phyloP scores from a whole-genome alignment of 768 basidiomycete genomes.

The Agaricus blazei region DNA sequence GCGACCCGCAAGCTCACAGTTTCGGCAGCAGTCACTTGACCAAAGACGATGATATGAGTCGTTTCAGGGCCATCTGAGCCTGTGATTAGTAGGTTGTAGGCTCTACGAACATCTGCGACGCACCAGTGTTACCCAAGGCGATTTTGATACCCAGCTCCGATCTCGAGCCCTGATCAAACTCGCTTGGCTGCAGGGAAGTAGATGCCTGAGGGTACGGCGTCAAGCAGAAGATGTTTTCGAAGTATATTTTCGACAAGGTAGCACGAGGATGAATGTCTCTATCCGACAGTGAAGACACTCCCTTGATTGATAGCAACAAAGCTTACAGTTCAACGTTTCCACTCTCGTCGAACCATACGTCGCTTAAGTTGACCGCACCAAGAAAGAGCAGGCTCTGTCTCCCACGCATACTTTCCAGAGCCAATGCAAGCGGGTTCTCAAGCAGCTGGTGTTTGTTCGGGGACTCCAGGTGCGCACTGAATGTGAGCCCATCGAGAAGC shows the following conservation, averaged over 20 bases:
- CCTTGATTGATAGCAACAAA: background rate
- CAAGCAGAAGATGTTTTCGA: constrained; percentile 67
- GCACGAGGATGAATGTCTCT: constrained; percentile 69
- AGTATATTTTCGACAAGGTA: constrained; percentile 56
- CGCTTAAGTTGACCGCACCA: constrained; percentile 45
- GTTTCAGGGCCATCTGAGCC: constrained; percentile 61
- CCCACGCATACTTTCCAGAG: constrained; percentile 78
- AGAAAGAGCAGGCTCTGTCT: constrained; percentile 57
- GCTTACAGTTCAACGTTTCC: constrained; percentile 40
- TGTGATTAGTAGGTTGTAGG: background rate
- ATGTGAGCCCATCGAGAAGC: constrained; percentile 69
- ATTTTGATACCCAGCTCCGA: constrained; percentile 60
- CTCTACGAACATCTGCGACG: constrained; percentile 14
- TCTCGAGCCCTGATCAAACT: constrained; percentile 12
- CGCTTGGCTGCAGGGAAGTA: constrained; percentile 16
- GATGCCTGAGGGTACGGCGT: constrained; percentile 26
- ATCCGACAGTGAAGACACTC: background rate
- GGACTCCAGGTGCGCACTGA: constrained; percentile 46
- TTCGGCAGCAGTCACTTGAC: constrained; percentile 22
- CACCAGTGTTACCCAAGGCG: constrained; percentile 66
- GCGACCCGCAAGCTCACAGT: constrained; percentile 49
- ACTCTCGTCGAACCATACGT: constrained; percentile 56
- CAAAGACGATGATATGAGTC: constrained; percentile 57
- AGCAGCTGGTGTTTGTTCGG: constrained; percentile 40
- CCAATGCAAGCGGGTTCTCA: constrained; percentile 64